A percentile compares a stretch with the other conserved stretches of the same genome.
phyloP scores from a whole-genome alignment of 805 yeast genomes.

The Saccharomycopsis fibuligera region DNA sequence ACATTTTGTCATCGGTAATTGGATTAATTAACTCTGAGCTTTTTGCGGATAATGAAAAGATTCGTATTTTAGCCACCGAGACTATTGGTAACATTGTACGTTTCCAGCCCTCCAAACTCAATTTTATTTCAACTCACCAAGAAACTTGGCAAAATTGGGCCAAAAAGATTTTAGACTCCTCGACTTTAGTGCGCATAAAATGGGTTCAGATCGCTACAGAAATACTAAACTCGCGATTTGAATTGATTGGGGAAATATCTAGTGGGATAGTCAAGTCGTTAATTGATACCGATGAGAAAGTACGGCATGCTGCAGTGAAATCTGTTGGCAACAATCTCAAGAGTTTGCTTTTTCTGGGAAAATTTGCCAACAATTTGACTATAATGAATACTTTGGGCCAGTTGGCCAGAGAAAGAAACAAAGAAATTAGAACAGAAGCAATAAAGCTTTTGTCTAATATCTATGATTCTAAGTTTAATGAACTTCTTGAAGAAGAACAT shows the following conservation, averaged over 20 bases:
- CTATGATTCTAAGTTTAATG: conserved; percentile 34
- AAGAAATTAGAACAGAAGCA: conserved; percentile 55
- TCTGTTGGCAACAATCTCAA: conserved; percentile 44
- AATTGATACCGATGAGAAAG: conserved; percentile 69
- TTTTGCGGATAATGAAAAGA: conserved; percentile 57
- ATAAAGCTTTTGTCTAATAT: conserved; percentile 48
- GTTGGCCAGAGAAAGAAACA: conserved; percentile 64
- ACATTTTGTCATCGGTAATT: conserved; percentile 61
- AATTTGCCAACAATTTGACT: conserved; percentile 32
- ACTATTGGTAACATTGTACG: conserved; percentile 64
- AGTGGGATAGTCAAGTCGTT: conserved; percentile 62
- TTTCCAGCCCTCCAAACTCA: conserved; percentile 40
- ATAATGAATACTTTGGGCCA: conserved; percentile 52
- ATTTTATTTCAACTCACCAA: conserved; percentile 51
- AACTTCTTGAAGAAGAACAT: conserved; percentile 25
- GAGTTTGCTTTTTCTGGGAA: conserved; percentile 36
- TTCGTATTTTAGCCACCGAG: conserved; percentile 64
- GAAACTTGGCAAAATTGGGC: conserved; percentile 68
- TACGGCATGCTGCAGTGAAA: conserved; percentile 55
- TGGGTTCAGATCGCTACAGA: conserved; percentile 61
- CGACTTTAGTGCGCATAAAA: conserved; percentile 53
- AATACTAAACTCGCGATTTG: conserved; percentile 40
- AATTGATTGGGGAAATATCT: conserved; percentile 41
- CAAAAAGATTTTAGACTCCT: conserved; percentile 64
- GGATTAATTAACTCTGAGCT: conserved; percentile 78